These are phyloP conservation scores for Teratosphaeria gauchensis DNA, from an alignment of 2,329 filamentous ascomycete genomes.

Conservation along the genomic window DNA sequence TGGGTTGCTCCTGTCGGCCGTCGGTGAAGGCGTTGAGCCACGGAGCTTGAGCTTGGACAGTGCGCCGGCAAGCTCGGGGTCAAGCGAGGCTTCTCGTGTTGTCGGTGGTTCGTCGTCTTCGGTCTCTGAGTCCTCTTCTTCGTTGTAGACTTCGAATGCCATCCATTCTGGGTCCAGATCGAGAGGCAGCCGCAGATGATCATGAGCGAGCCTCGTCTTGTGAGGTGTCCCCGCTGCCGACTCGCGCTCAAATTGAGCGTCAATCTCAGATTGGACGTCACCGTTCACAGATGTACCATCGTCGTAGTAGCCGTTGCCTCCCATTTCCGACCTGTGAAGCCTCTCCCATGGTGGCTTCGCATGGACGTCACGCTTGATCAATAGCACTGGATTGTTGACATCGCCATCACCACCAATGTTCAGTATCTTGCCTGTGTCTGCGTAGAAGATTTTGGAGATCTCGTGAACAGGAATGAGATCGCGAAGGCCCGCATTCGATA, in stretches of 20 bases:
- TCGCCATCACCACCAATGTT: constrained; percentile 59
- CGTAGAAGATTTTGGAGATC: constrained; percentile 86
- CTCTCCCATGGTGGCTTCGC: constrained; percentile 53
- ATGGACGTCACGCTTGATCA: constrained; percentile 62
- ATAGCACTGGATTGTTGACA: constrained; percentile 61
- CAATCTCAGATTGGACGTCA: constrained; percentile 35
- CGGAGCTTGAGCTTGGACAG: constrained; percentile 40
- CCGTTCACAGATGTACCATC: constrained; percentile 15
- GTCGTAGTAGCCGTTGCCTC: constrained; percentile 2
- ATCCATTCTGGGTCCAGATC: constrained; percentile 86
- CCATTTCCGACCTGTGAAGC: constrained; percentile 32
- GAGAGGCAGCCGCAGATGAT: constrained; percentile 53
- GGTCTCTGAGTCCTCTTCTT: constrained; percentile 43
- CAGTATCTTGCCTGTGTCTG: constrained; percentile 78
- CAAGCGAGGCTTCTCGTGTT: constrained; percentile 23
- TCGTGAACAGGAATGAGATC: constrained; percentile 61
- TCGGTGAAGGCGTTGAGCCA: constrained; percentile 5
- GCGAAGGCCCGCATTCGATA: constrained; percentile 53
- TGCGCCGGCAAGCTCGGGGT: constrained; percentile 30
- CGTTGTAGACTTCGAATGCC: constrained; percentile 73
- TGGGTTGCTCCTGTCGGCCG: constrained; percentile 25
- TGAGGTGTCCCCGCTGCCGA: constrained; percentile 20
- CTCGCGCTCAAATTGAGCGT: constrained; percentile 36
- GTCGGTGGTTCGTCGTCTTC: constrained; percentile 31
- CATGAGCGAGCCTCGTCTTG: constrained; percentile 9